Evolutionary conservation across 2,329 filamentous ascomycete genomes (phyloP).

Genomic region (Macrophomina tecta): DNA sequence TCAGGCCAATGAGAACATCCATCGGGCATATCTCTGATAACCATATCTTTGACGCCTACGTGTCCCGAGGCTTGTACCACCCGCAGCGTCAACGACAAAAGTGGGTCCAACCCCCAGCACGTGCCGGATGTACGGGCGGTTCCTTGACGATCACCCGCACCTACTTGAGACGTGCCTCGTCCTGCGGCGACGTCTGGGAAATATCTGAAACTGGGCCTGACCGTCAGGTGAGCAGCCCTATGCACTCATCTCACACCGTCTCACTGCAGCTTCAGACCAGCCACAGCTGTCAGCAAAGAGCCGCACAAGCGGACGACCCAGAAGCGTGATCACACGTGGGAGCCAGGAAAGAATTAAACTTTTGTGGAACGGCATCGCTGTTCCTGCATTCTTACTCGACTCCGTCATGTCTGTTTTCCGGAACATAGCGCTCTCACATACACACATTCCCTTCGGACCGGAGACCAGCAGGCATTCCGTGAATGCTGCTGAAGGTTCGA

Average conservation of each 20-base stretch:
- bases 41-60: background rate
- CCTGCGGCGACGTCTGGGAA: constrained; percentile 7
- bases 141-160: constrained; percentile 9
- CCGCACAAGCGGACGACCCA: background rate
- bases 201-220: constrained; percentile 9
- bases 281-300: background rate
- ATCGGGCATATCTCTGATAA: background rate
- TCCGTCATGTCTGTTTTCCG: constrained; percentile 10
- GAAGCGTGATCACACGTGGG: background rate
- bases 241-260: background rate
- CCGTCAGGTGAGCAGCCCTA: constrained; percentile 14
- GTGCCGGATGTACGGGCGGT: background rate
- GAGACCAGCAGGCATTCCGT: constrained; percentile 10
- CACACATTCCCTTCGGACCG: constrained; percentile 1
- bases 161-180: constrained; percentile 19
- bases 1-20: background rate
- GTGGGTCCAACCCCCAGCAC: background rate
- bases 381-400: background rate
- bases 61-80: no score
- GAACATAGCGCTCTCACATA: background rate
- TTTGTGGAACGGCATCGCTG: background rate
- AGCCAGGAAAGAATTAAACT: constrained; percentile 11
- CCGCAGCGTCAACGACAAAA: background rate
- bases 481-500: constrained; percentile 1
- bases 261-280: constrained; percentile 15